Conservation (phyloP, 2,329 filamentous ascomycete species). For the Exutisphaerella laricina region DNA sequence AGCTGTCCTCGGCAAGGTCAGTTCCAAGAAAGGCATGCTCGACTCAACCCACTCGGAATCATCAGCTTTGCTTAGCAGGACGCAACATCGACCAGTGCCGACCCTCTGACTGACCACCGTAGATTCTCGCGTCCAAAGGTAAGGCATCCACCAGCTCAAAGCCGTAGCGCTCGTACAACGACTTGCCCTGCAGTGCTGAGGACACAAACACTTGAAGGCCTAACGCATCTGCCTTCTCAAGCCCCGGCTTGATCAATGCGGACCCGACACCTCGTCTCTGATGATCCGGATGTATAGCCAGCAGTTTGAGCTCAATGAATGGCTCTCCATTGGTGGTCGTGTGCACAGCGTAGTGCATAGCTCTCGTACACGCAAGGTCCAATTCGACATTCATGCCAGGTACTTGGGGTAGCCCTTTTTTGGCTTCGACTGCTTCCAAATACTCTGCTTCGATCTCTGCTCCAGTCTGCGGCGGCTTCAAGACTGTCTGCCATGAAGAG, state of each 20-base stretch:
- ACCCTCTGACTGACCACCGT: conserved; percentile 11
- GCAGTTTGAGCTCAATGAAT: conserved; percentile 15
- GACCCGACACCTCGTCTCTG: conserved; percentile 34
- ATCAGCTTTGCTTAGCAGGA: conserved; percentile 1
- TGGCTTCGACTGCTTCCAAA: conserved; percentile 7
- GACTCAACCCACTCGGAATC: too few species aligned
- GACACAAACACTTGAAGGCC: conserved; percentile 35
- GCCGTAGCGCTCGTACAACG: conserved; percentile 36
- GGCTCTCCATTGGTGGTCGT: conserved; percentile 2
- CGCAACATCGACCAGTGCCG: conserved; percentile 22
- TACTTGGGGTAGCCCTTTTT: conserved; percentile 5
- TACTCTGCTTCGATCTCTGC: conserved; percentile 8
- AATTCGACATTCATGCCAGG: conserved; percentile 12
- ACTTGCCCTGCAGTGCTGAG: conserved; percentile 28
- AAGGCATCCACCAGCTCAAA: conserved; percentile 22
- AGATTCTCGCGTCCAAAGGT: conserved; percentile 15
- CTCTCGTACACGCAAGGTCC: conserved; percentile 9
- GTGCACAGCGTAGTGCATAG: not conserved
- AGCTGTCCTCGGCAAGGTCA: too few species aligned
- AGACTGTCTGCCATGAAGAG: conserved; percentile 8
- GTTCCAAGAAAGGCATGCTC: too few species aligned
- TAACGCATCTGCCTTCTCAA: conserved; percentile 34
- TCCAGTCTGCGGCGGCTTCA: conserved; percentile 1
- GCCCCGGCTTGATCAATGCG: conserved; percentile 33
- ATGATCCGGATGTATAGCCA: conserved; percentile 34